Conservation (phyloP, 306 rosid genomes). For the Senna tora region DNA sequence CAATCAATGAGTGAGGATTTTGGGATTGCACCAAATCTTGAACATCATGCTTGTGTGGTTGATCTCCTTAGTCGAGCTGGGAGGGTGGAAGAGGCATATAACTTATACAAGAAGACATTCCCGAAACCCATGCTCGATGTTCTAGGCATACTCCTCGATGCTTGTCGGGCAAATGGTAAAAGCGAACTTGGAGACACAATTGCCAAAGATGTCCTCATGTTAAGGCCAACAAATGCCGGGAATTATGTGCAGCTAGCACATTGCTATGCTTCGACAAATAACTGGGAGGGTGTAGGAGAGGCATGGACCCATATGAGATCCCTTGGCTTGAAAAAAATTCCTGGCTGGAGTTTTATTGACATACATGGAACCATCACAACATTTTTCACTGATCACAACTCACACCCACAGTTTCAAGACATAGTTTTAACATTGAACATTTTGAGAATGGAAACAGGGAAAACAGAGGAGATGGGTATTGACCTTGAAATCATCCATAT, state of each 20-base stretch:
- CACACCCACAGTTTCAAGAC: conserved; percentile 66
- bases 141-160: conserved; percentile 74
- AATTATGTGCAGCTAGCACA: conserved; percentile 73
- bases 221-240: conserved; percentile 65
- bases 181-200: conserved; percentile 52
- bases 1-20: conserved; percentile 66
- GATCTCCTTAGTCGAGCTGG: conserved; percentile 82
- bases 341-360: conserved; percentile 82
- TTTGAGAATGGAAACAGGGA: conserved; percentile 60
- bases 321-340: conserved; percentile 73
- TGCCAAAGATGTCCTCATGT: conserved; percentile 54
- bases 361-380: conserved; percentile 64
- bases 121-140: conserved; percentile 52
- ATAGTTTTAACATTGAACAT: conserved; percentile 42
- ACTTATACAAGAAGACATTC: conserved; percentile 56
- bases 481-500: conserved; percentile 32
- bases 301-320: conserved; percentile 75
- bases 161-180: conserved; percentile 59
- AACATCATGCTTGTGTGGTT: conserved; percentile 74
- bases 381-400: conserved; percentile 67
- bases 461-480: conserved; percentile 40
- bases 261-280: conserved; percentile 67
- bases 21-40: conserved; percentile 61
- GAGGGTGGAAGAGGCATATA: conserved; percentile 68
- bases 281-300: conserved; percentile 76